Conservation (phyloP, 257 asterid genomes). For the Solanum bukasovii region DNA sequence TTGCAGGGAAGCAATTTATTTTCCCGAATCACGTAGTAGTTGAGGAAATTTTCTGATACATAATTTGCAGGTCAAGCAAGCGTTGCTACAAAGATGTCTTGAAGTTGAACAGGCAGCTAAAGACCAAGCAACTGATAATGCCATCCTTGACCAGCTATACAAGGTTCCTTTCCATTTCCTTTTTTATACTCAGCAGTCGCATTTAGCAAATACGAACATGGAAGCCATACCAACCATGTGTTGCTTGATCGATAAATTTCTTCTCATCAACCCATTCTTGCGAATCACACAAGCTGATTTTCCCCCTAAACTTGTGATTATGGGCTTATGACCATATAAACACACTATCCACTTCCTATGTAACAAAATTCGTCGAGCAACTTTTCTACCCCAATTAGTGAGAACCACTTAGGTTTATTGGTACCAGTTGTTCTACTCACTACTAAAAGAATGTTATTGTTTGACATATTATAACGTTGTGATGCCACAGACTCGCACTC, state of each 20-base stretch:
- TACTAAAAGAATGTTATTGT: neutral
- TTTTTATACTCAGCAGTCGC: neutral
- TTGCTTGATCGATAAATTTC: neutral
- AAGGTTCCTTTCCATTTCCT: constrained; percentile 31
- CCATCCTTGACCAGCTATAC: constrained; percentile 75
- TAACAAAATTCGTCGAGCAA: neutral
- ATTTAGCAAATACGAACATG: neutral
- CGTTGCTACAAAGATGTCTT: constrained; percentile 52
- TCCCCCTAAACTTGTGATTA: neutral
- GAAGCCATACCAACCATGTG: neutral
- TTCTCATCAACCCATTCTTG: neutral
- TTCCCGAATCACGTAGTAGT: neutral
- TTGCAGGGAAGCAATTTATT: neutral
- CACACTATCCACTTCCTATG: neutral
- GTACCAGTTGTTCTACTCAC: neutral
- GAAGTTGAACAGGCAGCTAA: constrained; percentile 87
- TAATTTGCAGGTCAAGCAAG: constrained; percentile 61
- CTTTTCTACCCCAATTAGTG: neutral
- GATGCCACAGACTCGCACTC: neutral
- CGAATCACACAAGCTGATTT: neutral
- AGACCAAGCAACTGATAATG: constrained; percentile 96
- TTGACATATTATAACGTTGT: neutral
- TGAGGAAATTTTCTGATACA: neutral
- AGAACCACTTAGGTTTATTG: neutral
- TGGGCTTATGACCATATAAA: neutral